A percentile compares a stretch with the other conserved stretches of the same genome.
Evolutionary conservation across 495 filamentous ascomycete species (phyloP).

Genomic region (Elaphomyces granulatus): DNA sequence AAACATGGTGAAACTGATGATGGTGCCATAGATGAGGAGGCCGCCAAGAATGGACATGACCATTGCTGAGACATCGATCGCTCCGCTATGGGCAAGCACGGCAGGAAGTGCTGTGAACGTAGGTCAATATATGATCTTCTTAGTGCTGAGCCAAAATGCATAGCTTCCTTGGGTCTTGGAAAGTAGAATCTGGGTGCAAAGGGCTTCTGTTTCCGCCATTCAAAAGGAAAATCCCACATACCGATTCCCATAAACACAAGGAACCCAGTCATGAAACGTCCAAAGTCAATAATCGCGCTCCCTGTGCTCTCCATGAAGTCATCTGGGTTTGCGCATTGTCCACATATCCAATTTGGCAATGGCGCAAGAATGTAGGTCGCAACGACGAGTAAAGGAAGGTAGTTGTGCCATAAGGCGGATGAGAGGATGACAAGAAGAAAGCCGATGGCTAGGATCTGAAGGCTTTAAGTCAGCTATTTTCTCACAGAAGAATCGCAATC

Average conservation of each 20-base stretch:
- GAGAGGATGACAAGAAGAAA: conserved; percentile 99
- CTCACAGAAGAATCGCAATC: too few relatives aligned
- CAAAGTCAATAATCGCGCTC: conserved; percentile 74
- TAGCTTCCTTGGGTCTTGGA: too few relatives aligned
- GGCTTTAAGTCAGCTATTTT: conserved; percentile 8
- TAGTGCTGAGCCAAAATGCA: too few relatives aligned
- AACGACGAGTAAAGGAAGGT: conserved; percentile 86
- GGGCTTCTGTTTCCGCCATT: too few relatives aligned
- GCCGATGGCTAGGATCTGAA: conserved; percentile 83
- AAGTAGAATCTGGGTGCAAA: too few relatives aligned
- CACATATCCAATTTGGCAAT: conserved; percentile 90
- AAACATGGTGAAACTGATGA: conserved; percentile 95
- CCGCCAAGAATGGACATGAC: conserved; percentile 89
- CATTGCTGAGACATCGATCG: conserved; percentile 77
- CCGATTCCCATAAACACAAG: conserved; percentile 97
- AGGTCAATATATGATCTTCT: too few relatives aligned
- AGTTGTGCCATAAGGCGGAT: conserved; percentile 83
- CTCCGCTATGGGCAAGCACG: conserved; percentile 67
- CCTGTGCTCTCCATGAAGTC: conserved; percentile 86
- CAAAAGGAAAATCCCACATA: too few relatives aligned
- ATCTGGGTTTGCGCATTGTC: conserved; percentile 78
- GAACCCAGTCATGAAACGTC: conserved; percentile 88
- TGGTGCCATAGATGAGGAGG: conserved; percentile 90
- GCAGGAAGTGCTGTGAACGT: conserved; percentile 69
- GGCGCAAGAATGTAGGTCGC: conserved; percentile 91